Evolutionary conservation across 2,329 filamentous ascomycete species (phyloP).

Genomic region (Ceratocystis alfenasii): DNA sequence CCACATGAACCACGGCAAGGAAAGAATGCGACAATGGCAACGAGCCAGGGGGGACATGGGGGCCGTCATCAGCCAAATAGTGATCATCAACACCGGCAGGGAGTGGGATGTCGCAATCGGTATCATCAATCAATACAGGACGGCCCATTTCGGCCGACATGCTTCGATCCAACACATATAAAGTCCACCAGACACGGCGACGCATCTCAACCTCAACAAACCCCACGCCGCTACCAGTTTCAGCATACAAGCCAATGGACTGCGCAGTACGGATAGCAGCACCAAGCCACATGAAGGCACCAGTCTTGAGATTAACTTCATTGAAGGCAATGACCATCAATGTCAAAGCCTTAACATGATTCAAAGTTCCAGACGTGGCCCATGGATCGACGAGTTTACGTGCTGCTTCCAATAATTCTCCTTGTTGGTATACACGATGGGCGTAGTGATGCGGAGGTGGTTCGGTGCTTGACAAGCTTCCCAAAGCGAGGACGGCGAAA

Average conservation of each 20-base stretch:
- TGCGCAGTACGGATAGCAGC: conserved; percentile 69
- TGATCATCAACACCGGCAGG: conserved; percentile 74
- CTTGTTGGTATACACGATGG: conserved; percentile 41
- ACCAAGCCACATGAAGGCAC: conserved; percentile 77
- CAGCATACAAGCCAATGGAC: conserved; percentile 67
- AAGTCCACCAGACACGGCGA: conserved; percentile 81
- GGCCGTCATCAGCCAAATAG: conserved; percentile 50
- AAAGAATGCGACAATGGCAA: conserved; percentile 57
- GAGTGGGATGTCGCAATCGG: conserved; percentile 73
- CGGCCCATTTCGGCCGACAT: conserved; percentile 69
- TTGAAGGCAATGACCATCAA: conserved; percentile 68
- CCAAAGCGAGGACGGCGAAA: conserved; percentile 72
- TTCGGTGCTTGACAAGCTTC: conserved; percentile 57
- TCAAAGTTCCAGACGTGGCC: conserved; percentile 63
- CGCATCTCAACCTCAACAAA: conserved; percentile 71
- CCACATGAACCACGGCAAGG: conserved; percentile 67
- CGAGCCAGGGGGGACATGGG: conserved; percentile 39
- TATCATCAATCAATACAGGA: conserved; percentile 72
- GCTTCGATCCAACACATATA: conserved; percentile 78
- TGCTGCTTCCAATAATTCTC: conserved; percentile 59
- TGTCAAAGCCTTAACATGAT: conserved; percentile 60
- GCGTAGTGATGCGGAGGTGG: conserved; percentile 32
- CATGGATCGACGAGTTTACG: conserved; percentile 64
- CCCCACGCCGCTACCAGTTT: conserved; percentile 58
- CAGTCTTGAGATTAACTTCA: conserved; percentile 76